These are phyloP conservation scores for Penicillium expansum DNA, from an alignment of 2,329 filamentous ascomycete species.

Conservation along the genomic window DNA sequence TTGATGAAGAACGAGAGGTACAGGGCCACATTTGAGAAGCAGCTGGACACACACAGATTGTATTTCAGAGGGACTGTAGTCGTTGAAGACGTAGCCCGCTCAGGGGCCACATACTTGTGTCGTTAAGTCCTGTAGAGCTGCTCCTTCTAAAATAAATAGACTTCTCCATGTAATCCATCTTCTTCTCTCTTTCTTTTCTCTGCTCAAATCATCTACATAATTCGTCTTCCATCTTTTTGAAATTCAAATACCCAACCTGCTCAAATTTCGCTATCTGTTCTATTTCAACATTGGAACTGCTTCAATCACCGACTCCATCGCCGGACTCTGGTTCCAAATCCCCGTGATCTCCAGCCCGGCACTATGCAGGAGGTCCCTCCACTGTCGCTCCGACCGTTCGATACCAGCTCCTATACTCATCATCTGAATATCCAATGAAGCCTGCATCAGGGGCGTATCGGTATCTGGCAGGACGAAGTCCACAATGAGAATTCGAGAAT, in stretches of 20 bases:
- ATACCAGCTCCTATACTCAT: constrained; percentile 38
- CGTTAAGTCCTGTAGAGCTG: neutral
- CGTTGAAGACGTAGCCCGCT: constrained; percentile 14
- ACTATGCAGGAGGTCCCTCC: constrained; percentile 28
- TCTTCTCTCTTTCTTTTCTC: neutral
- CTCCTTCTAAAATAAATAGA: neutral
- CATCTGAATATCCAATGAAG: constrained; percentile 39
- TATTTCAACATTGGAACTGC: constrained; percentile 16
- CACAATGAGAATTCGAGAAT: constrained; percentile 36
- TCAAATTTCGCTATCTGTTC: neutral
- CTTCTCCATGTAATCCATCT: neutral
- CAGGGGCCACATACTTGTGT: constrained; percentile 5
- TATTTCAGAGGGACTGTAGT: constrained; percentile 9
- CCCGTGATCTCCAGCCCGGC: constrained; percentile 31
- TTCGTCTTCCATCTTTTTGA: neutral
- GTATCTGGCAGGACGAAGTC: constrained; percentile 38
- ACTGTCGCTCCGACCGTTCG: constrained; percentile 35
- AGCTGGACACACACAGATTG: constrained; percentile 5
- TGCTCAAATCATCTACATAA: neutral
- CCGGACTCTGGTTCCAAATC: constrained; percentile 28
- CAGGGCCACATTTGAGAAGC: constrained; percentile 3
- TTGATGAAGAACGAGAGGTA: constrained; percentile 21
- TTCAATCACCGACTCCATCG: constrained; percentile 33
- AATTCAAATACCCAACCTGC: neutral
- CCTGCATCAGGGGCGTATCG: constrained; percentile 27